phyloP scores from a whole-genome alignment of 2,329 filamentous ascomycete species.

The Magnaporthiopsis incrustans region DNA sequence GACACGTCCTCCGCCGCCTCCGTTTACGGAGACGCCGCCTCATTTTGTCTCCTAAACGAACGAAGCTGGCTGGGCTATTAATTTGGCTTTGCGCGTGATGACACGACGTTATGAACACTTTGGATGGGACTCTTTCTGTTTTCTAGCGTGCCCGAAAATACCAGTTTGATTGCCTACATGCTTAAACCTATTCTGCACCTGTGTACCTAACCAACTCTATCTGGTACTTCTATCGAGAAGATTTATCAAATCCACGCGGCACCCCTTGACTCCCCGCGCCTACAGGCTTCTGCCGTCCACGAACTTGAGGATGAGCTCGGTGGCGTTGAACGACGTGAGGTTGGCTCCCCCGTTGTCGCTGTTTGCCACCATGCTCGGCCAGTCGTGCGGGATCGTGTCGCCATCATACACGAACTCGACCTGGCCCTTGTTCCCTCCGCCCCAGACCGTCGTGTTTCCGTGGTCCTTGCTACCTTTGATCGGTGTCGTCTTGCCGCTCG shows the following conservation, averaged over 20 bases:
- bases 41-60: not conserved
- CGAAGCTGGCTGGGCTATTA: not conserved
- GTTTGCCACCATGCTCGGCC: conserved; percentile 5
- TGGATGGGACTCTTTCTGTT: not conserved
- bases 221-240: not conserved
- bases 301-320: not conserved
- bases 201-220: not conserved
- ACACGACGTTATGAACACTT: not conserved
- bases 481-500: not conserved
- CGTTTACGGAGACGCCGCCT: not conserved
- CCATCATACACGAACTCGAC: conserved; percentile 4
- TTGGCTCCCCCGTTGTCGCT: not conserved
- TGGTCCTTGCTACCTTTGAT: not conserved
- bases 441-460: not conserved
- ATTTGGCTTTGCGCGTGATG: not conserved
- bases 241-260: too few species aligned
- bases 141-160: not conserved
- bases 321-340: conserved; percentile 4
- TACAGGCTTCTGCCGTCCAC: not conserved
- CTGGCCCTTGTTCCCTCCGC: not conserved
- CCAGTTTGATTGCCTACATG: not conserved
- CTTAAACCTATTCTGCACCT: not conserved
- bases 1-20: too few species aligned
- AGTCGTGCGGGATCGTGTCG: conserved; percentile 5
- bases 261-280: too few species aligned